Conservation (phyloP, 345 rosid genomes). For the Gossypium turneri region DNA sequence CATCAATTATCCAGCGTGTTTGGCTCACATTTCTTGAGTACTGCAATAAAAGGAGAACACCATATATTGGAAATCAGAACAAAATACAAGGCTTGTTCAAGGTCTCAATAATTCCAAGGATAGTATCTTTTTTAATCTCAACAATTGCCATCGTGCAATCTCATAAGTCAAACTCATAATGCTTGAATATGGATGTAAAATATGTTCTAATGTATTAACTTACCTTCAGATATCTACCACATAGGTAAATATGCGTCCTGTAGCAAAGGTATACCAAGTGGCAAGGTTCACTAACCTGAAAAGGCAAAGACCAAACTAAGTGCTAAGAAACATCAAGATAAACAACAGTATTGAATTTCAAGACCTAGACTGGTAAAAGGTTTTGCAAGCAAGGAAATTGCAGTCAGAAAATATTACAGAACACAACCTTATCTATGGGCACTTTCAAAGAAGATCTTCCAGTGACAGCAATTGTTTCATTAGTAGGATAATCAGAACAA, state of each 20-base stretch:
- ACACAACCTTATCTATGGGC: slow-evolving; percentile 38
- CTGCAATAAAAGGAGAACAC: slow-evolving; percentile 32
- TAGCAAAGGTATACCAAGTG: slow-evolving; percentile 48
- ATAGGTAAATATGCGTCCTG: slow-evolving; percentile 66
- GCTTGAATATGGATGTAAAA: neutral
- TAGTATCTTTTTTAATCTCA: neutral
- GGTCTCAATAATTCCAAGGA: neutral
- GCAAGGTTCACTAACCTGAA: slow-evolving; percentile 71
- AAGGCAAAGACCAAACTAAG: neutral
- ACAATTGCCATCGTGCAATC: neutral
- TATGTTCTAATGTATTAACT: slow-evolving; percentile 18
- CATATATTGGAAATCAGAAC: slow-evolving; percentile 4
- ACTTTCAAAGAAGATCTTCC: slow-evolving; percentile 17
- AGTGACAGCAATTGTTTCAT: slow-evolving; percentile 17
- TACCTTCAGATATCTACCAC: slow-evolving; percentile 94
- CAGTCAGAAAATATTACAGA: neutral
- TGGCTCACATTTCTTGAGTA: slow-evolving; percentile 96
- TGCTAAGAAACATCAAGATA: neutral
- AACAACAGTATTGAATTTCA: slow-evolving; percentile 2
- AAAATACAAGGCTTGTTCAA: neutral
- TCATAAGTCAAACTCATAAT: neutral
- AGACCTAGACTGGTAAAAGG: neutral
- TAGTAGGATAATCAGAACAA: slow-evolving; percentile 11
- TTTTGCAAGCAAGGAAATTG: neutral
- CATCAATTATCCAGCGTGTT: slow-evolving; percentile 91